These are phyloP conservation scores for Colletotrichum cuscutae DNA, from an alignment of 2,329 filamentous ascomycete species.

Conservation along the genomic window DNA sequence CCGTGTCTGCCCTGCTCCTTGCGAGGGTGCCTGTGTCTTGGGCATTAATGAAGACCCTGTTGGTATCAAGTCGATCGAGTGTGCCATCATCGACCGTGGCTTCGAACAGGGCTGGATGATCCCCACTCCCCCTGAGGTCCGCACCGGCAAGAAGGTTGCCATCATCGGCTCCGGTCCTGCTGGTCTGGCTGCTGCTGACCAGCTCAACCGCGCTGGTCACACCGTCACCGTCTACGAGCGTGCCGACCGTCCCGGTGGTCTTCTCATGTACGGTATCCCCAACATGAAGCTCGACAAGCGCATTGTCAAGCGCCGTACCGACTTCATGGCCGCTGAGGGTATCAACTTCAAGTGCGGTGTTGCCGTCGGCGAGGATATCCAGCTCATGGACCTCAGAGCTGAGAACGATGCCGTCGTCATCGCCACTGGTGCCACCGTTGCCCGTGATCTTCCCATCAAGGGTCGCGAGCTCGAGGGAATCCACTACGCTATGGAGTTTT, in stretches of 20 bases:
- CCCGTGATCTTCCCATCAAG: slow-evolving; percentile 91
- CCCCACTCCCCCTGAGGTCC: slow-evolving; percentile 78
- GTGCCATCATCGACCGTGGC: slow-evolving; percentile 95
- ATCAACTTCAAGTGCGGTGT: slow-evolving; percentile 83
- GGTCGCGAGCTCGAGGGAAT: slow-evolving; percentile 89
- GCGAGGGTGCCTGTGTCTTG: slow-evolving; percentile 94
- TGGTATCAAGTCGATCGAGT: slow-evolving; percentile 98
- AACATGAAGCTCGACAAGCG: slow-evolving; percentile 99
- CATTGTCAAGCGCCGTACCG: slow-evolving; percentile 92
- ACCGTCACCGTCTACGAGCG: slow-evolving; percentile 92
- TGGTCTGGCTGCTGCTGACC: slow-evolving; percentile 89
- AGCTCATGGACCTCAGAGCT: slow-evolving; percentile 76
- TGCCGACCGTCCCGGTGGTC: slow-evolving; percentile 87
- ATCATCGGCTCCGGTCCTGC: slow-evolving; percentile 93
- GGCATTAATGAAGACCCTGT: slow-evolving; percentile 98
- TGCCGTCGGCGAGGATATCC: slow-evolving; percentile 78
- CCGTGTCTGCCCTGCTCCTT: slow-evolving; percentile 95
- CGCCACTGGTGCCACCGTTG: slow-evolving; percentile 92
- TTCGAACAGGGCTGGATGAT: slow-evolving; percentile 99
- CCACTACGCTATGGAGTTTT: slow-evolving; percentile 96
- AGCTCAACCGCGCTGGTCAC: slow-evolving; percentile 94
- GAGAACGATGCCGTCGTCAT: slow-evolving; percentile 87
- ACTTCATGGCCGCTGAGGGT: slow-evolving; percentile 93
- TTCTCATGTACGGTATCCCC: slow-evolving; percentile 98
- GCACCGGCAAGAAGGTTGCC: slow-evolving; percentile 88